Evolutionary conservation across 2,329 filamentous ascomycete genomes (phyloP).

Genomic region (Fusarium siculi): DNA sequence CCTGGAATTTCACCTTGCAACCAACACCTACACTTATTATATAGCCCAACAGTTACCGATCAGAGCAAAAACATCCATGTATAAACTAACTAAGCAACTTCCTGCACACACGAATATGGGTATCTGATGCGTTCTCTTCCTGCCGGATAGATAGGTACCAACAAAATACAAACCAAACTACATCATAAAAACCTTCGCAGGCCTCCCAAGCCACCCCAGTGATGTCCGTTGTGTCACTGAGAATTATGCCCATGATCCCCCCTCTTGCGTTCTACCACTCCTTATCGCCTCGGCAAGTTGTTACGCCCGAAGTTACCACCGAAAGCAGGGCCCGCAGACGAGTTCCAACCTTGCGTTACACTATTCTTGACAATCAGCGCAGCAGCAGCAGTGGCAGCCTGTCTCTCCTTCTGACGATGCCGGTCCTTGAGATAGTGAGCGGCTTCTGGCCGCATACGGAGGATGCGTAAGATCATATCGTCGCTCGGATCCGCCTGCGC

Average conservation of each 20-base stretch:
- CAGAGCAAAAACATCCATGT: not conserved
- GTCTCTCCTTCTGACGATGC: slow-evolving; percentile 91
- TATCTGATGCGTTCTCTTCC: slow-evolving; percentile 46
- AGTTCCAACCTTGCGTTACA: slow-evolving; percentile 68
- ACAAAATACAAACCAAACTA: slow-evolving; percentile 31
- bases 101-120: slow-evolving; percentile 41
- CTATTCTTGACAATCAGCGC: slow-evolving; percentile 96
- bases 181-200: slow-evolving; percentile 1
- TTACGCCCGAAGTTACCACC: slow-evolving; percentile 58
- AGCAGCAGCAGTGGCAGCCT: slow-evolving; percentile 89
- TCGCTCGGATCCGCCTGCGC: slow-evolving; percentile 96
- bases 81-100: slow-evolving; percentile 30
- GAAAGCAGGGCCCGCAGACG: slow-evolving; percentile 46
- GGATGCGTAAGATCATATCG: slow-evolving; percentile 95
- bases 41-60: not conserved
- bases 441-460: slow-evolving; percentile 95
- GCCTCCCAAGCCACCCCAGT: not conserved
- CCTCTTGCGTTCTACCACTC: slow-evolving; percentile 3
- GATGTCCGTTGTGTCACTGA: not conserved
- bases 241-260: slow-evolving; percentile 4
- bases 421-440: slow-evolving; percentile 87
- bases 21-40: slow-evolving; percentile 3
- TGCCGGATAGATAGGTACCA: slow-evolving; percentile 31
- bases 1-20: not conserved
- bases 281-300: slow-evolving; percentile 60